Evolutionary conservation across 2,329 filamentous ascomycete species (phyloP), one percentile per base, ranked within the genome.

Genomic region (Colletotrichum lini): DNA sequence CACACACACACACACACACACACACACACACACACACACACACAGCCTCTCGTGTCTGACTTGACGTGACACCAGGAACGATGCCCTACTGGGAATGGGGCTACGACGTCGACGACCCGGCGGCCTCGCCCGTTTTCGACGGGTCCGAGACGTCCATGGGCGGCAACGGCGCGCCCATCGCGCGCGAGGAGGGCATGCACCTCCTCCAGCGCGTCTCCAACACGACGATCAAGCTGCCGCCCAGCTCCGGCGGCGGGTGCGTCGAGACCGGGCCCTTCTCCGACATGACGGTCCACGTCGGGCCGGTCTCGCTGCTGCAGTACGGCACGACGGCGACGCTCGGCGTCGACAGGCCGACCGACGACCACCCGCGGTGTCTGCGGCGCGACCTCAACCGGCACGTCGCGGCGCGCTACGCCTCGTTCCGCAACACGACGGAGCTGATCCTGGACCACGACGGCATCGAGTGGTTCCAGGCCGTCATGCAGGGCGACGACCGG

Each of bases 201-300:
- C 63, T 74, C 23, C 53, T 59, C 21, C 59, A 62, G 59, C 18
- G 12, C 26, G 38, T 50, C 35, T 38, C 44, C 45, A 62, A 49
- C 12, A 62, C 45, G 2, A 49, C 49, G 23, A 74, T 80, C 74
- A 76, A 79, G 68, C 42, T 84, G n/a, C 83, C 83, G 0, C 80
- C 83, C 0, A 87, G 85, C n/a, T 79, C 80, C 0, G 88, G 88
- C 16, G 88, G 88, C 57, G 88, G 88, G 6, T 70, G 80, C 63
- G 77, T 82, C 38, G 74, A 73, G 23, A 72, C 73, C 52, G 79
- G 81, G 9, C 80, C 80, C 0, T 82, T 88, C 21, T 74, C 75
- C 35, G 80, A 82, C 74, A 80, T 82, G 73, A 80, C 76, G 1
- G 79, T 82, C 54, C 81, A 80, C 73, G 75, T 84, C 57, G 82